Evolutionary conservation across 306 rosid species (phyloP).

Genomic region (Luffa acutangula): DNA sequence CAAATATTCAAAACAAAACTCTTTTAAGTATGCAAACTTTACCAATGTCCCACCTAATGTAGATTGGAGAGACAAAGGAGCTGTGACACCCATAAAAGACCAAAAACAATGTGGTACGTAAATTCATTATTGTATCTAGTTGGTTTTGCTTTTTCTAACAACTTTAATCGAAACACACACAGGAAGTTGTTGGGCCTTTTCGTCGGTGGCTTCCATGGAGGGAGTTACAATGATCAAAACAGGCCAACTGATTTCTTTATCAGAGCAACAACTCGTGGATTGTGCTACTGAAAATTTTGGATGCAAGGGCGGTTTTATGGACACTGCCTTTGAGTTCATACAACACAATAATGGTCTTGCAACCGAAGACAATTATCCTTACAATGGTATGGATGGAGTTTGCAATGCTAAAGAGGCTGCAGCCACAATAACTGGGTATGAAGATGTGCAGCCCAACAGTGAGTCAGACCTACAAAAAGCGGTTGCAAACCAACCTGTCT

Average conservation of each 20-base stretch:
- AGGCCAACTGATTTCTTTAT: constrained; percentile 53
- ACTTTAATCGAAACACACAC: neutral
- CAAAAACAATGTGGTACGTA: neutral
- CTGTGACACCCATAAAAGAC: neutral
- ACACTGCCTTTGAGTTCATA: constrained; percentile 78
- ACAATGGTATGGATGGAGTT: constrained; percentile 36
- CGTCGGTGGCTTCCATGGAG: constrained; percentile 61
- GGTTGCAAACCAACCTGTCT: constrained; percentile 27
- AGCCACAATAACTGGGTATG: constrained; percentile 49
- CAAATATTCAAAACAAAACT: too few species aligned
- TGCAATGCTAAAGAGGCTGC: constrained; percentile 54
- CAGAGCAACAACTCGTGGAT: constrained; percentile 73
- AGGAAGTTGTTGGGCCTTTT: constrained; percentile 94
- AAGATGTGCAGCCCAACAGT: constrained; percentile 20
- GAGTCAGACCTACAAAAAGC: neutral
- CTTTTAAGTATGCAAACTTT: neutral
- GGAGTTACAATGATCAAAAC: constrained; percentile 64
- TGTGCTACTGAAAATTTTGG: constrained; percentile 58
- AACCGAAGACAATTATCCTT: constrained; percentile 52
- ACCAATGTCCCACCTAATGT: neutral
- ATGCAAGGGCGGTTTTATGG: constrained; percentile 70
- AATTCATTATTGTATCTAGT: too few species aligned
- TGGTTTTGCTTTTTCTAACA: too few species aligned
- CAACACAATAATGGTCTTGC: constrained; percentile 65
- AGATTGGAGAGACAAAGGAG: neutral